A percentile compares a stretch with the other conserved stretches of the same genome.
Conservation (phyloP, 208 protist species). For the Wallacemonas sp. region DNA sequence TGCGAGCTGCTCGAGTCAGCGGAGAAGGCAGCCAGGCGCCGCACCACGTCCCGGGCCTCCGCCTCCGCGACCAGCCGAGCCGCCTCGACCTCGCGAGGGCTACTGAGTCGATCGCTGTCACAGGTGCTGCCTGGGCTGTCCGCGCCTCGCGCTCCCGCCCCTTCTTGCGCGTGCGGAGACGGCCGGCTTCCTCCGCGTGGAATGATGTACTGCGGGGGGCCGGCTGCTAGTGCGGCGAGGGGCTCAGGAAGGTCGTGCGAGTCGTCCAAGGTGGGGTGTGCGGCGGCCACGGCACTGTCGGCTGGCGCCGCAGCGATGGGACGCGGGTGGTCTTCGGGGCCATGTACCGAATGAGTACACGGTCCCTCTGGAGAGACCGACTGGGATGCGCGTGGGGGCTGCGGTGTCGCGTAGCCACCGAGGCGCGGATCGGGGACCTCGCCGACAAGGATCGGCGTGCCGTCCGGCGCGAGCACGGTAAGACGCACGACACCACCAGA, state of each 20-base stretch:
- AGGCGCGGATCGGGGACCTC: constrained; percentile 9
- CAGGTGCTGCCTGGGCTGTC: too few species aligned
- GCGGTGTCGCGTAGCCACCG: too few species aligned
- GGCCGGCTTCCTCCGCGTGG: neutral
- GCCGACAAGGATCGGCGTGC: neutral
- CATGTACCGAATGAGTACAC: too few species aligned
- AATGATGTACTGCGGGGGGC: constrained; percentile 1
- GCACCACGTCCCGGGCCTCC: too few species aligned
- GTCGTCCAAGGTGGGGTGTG: too few species aligned
- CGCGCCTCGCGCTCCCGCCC: neutral
- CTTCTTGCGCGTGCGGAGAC: neutral
- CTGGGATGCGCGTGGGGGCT: too few species aligned
- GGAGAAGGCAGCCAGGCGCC: neutral
- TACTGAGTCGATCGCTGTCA: too few species aligned
- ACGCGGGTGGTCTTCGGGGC: too few species aligned
- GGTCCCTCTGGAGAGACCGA: too few species aligned
- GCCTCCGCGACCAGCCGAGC: too few species aligned
- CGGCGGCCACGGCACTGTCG: neutral
- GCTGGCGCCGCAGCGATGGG: neutral
- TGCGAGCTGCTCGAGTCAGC: neutral
- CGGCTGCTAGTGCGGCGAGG: neutral
- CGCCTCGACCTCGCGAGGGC: too few species aligned
- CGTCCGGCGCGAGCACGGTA: constrained; percentile 7
- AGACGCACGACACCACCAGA: neutral
- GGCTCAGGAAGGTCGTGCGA: too few species aligned